Percentiles rank a stretch among this genome's conserved stretches.
phyloP scores from a whole-genome alignment of 169 alveolate genomes.

The Eimeria maxima region DNA sequence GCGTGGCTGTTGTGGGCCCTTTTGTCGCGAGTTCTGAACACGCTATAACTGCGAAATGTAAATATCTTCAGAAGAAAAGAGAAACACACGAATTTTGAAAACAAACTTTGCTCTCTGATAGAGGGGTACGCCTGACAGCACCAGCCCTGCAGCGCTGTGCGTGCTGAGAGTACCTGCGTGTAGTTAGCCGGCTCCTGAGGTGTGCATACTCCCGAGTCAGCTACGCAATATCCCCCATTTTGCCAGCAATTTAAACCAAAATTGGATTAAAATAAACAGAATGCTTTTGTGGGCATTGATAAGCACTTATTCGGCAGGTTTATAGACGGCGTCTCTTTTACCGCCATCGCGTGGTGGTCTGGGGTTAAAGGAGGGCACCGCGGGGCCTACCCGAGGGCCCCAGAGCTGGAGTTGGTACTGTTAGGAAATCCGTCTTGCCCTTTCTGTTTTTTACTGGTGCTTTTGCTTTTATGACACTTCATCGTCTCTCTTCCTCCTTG shows the following conservation, averaged over 20 bases:
- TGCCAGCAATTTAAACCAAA: not conserved
- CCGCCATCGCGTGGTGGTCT: not conserved
- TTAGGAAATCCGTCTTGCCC: not conserved
- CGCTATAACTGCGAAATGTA: not conserved
- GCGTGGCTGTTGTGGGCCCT: not conserved
- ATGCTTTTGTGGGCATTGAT: not conserved
- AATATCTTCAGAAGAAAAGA: not conserved
- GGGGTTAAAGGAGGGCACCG: not conserved
- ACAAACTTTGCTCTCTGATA: not conserved
- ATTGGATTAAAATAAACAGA: not conserved
- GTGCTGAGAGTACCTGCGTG: slow-evolving; percentile 8
- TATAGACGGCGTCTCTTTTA: not conserved
- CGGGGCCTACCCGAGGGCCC: slow-evolving; percentile 72
- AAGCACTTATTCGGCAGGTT: not conserved
- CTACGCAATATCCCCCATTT: not conserved
- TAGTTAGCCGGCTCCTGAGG: slow-evolving; percentile 35
- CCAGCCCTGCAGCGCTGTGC: slow-evolving; percentile 48
- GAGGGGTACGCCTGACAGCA: slow-evolving; percentile 5
- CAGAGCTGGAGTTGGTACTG: not conserved
- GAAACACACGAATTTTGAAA: not conserved
- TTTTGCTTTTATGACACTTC: not conserved
- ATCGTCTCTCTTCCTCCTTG: not conserved
- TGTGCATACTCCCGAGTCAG: not conserved
- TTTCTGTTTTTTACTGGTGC: not conserved
- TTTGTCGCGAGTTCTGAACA: not conserved